Conservation (phyloP, 805 yeast species). For the Saccharomycopsis babjevae region DNA sequence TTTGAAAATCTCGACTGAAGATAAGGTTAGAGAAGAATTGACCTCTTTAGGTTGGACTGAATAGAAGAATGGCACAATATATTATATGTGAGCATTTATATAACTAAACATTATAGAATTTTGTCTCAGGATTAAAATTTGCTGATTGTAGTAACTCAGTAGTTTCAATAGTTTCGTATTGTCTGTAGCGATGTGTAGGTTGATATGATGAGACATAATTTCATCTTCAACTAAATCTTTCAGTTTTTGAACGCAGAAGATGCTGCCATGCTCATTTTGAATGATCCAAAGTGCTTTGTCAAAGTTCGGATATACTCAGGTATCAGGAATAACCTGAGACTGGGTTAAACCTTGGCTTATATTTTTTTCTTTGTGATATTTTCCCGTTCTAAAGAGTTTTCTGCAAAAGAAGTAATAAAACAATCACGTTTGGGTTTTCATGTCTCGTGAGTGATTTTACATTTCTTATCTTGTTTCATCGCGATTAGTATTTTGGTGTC, state of each 20-base stretch:
- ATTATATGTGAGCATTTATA: background rate
- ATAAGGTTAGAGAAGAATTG: constrained; percentile 66
- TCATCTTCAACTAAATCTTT: background rate
- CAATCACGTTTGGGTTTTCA: too few relatives aligned
- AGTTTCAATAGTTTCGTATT: background rate
- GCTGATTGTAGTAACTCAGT: background rate
- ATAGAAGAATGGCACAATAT: constrained; percentile 13
- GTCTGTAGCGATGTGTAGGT: background rate
- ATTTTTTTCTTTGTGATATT: too few relatives aligned
- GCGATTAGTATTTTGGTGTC: background rate
- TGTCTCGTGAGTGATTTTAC: background rate
- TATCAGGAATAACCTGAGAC: too few relatives aligned
- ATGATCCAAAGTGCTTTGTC: background rate
- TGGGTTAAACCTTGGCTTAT: too few relatives aligned
- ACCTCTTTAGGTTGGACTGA: constrained; percentile 64
- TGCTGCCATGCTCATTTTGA: background rate
- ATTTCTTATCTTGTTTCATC: background rate
- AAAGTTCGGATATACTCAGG: background rate
- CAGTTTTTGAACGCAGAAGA: background rate
- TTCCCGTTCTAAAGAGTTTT: too few relatives aligned
- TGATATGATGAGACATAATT: background rate
- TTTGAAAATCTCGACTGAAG: constrained; percentile 81
- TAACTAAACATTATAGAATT: background rate
- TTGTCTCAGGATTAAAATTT: background rate
- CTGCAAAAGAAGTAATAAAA: too few relatives aligned